Conservation (phyloP, 352 stramenopile genomes). For the Phytophthora colocasiae region DNA sequence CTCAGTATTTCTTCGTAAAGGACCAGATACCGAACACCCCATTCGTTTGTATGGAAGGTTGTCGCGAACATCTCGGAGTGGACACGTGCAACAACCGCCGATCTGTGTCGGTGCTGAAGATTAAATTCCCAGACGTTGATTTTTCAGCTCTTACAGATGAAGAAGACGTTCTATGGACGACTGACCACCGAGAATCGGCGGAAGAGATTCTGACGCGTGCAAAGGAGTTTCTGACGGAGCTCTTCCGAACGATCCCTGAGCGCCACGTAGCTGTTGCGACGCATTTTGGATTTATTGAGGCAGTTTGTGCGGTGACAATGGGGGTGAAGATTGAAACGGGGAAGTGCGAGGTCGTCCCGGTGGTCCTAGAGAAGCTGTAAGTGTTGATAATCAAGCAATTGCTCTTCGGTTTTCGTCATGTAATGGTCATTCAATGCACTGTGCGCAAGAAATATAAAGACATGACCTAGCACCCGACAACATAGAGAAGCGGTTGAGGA, state of each 20-base stretch:
- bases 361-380: conserved; percentile 45
- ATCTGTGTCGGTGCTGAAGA: conserved; percentile 45
- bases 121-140: conserved; percentile 68
- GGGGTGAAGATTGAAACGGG: conserved; percentile 33
- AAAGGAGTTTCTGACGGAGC: conserved; percentile 52
- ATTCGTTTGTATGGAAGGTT: conserved; percentile 69
- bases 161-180: conserved; percentile 58
- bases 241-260: conserved; percentile 63
- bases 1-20: conserved; percentile 57
- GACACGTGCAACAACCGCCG: conserved; percentile 76
- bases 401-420: not conserved
- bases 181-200: conserved; percentile 61
- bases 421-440: too few species aligned
- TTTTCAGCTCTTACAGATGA: conserved; percentile 63
- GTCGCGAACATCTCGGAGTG: conserved; percentile 64
- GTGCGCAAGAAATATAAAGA: too few species aligned
- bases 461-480: too few species aligned
- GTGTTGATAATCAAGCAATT: not conserved
- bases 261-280: conserved; percentile 63
- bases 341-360: conserved; percentile 59
- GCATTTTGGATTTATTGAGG: conserved; percentile 75
- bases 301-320: conserved; percentile 53
- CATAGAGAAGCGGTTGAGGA: not conserved
- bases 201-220: conserved; percentile 64
- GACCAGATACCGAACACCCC: conserved; percentile 38